Conservation (phyloP, 805 yeast genomes). For the Geotrichum ghanense region DNA sequence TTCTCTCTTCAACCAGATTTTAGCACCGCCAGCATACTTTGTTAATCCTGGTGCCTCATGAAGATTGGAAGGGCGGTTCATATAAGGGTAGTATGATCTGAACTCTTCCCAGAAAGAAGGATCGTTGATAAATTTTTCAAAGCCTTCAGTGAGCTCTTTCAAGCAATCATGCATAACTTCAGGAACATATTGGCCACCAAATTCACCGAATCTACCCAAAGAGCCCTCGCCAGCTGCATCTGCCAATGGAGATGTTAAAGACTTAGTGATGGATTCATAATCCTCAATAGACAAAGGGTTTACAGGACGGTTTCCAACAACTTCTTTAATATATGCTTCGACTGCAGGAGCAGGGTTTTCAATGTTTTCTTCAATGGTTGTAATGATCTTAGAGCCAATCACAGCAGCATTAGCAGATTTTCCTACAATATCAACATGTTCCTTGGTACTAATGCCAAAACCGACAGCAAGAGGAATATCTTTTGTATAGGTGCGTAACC, state of each 20-base stretch:
- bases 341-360: slow-evolving; percentile 50
- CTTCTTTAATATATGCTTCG: slow-evolving; percentile 52
- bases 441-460: slow-evolving; percentile 91
- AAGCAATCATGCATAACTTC: slow-evolving; percentile 90
- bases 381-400: slow-evolving; percentile 79
- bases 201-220: slow-evolving; percentile 63
- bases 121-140: slow-evolving; percentile 80
- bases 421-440: slow-evolving; percentile 76
- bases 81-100: slow-evolving; percentile 71
- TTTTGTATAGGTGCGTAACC: slow-evolving; percentile 67
- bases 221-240: slow-evolving; percentile 6
- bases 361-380: slow-evolving; percentile 52
- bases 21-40: slow-evolving; percentile 87
- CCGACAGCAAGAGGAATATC: slow-evolving; percentile 87
- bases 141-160: slow-evolving; percentile 78
- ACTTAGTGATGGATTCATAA: background rate
- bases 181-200: slow-evolving; percentile 98
- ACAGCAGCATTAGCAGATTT: slow-evolving; percentile 87
- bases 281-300: background rate
- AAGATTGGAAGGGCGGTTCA: slow-evolving; percentile 91
- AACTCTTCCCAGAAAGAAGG: slow-evolving; percentile 91
- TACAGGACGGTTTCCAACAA: slow-evolving; percentile 41
- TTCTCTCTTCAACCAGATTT: slow-evolving; percentile 96
- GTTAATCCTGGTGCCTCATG: slow-evolving; percentile 86
- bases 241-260: background rate